Evolutionary conservation across 2,329 filamentous ascomycete species (phyloP), one percentile per base, ranked within the genome.

Genomic region (Botrytis fragariae): DNA sequence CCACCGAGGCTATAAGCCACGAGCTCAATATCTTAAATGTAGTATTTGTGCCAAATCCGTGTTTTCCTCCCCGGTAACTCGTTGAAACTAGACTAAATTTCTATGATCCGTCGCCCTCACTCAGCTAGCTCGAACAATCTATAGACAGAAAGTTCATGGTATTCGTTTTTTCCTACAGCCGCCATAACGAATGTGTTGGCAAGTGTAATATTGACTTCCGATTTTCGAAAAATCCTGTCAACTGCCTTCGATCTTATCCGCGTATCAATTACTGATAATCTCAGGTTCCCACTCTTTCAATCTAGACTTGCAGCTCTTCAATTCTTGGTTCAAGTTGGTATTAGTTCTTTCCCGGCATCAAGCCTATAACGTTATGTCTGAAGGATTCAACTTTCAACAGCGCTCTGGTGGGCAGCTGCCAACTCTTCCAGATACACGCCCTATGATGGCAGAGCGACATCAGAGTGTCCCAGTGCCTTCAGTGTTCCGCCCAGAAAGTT

Each of bases 361-460:
- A 29, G 12, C 18, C 29, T 25, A 48, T 16, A 63, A 54, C 51
- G 37, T 14, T 16, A 74, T 75, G 73, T 59, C 64, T 57, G 45
- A 59, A 39, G 61, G 64, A 22, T 71, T 71, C 65, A 69, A 72
- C 72, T 70, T 72, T 54, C 74, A 71, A 64, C 22, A 39, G 32
- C 35, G 44, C 14, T 44, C 67, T 48, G 59, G 51, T 18, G 68
- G 51, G 8, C 57, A 72, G 45, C 62, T 37, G 61, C 39, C 48
- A 64, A 54, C 22, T 44, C 54, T 18, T 16, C 39, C 29, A 48
- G 51, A 65, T 20, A 25, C 45, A 59, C 70, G 73, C 51, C 71
- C 73, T 62, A 42, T 68, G 9, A 74, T 75, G 73, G 59, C 73
- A 69, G 74, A 74, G 37, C 63, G 74, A 51, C 64, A 70, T 44